Base-by-base conservation (phyloP, 495 filamentous ascomycete species). In the Hyaloscypha bicolor region DNA sequence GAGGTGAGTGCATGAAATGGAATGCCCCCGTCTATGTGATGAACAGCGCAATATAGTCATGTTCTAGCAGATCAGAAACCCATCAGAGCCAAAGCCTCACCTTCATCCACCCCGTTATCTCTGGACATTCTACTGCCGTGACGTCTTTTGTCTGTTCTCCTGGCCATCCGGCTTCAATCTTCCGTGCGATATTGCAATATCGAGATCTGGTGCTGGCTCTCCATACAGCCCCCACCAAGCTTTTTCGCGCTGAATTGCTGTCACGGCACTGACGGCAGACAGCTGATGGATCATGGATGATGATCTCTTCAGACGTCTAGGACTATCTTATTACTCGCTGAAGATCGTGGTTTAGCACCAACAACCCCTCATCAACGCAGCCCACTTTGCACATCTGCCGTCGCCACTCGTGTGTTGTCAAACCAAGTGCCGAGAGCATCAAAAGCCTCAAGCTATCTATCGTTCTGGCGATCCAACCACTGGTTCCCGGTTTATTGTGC, bases 351-450 rank as follows among this genome's bases (percentile, higher is more conserved):
- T 32, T 35, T 58, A 68, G 52, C 60, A 42, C 32, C 25, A 31
- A 35, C 59, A 53, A 60, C 55, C 53, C 66, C 55, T 57, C 21
- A 16, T n/a, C 45, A 62, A 16, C 4, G n/a, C 39, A 62, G 31
- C 53, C 58, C 58, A 62, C 65, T 62, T 51, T 39, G 35, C 29
- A 6, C 67, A 69, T 69, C 56, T 69, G 62, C 67, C 67, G 67
- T 61, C 62, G 55, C 25, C 62, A 51, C 14, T 42, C 39, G 42
- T n/a, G 53, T 61, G 22, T 35, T 58, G 16, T 62, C 57, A 57
- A 45, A 45, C 30, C 55, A 70, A 70, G 60, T 70, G 68, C 68
- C 68, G 64, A 71, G 22, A 30, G 39, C 25, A 53, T 45, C 31
- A 6, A 63, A 29, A 55, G 11, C 14, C 21, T 56, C 53, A 56